These are phyloP conservation scores for Crithidia expoeki DNA, from an alignment of 208 protist species.

Conservation along the genomic window DNA sequence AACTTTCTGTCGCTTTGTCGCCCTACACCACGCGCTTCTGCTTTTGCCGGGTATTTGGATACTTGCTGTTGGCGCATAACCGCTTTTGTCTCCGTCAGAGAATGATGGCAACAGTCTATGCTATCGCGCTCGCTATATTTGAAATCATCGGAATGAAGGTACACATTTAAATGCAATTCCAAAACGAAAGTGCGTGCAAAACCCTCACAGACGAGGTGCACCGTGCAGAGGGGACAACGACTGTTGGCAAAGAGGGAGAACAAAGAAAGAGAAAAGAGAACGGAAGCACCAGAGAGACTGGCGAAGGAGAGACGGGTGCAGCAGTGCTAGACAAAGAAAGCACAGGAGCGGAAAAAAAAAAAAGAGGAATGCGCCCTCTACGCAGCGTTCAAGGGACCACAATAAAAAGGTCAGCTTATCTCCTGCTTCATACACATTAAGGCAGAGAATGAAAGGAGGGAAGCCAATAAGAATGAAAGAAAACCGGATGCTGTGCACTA, in stretches of 20 bases:
- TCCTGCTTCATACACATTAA: conserved; percentile 24
- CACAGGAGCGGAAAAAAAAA: not conserved
- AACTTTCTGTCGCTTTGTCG: not conserved
- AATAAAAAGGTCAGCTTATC: not conserved
- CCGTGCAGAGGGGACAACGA: not conserved
- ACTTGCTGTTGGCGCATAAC: not conserved
- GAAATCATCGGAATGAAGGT: not conserved
- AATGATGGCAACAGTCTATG: not conserved
- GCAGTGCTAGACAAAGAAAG: not conserved
- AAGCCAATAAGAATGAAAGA: not conserved
- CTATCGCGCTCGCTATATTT: not conserved
- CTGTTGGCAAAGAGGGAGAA: too few species aligned
- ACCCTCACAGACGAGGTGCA: not conserved
- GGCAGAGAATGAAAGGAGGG: not conserved
- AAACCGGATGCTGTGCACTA: not conserved
- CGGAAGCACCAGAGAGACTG: not conserved
- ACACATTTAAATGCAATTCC: too few species aligned
- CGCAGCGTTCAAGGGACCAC: not conserved
- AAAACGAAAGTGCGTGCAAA: too few species aligned
- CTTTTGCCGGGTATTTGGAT: not conserved
- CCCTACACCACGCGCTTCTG: not conserved
- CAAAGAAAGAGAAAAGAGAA: not conserved
- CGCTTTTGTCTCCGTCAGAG: not conserved
- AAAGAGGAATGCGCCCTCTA: conserved; percentile 4
- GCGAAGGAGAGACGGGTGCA: not conserved